Evolutionary conservation across 2,329 filamentous ascomycete species (phyloP), one percentile per base, ranked within the genome.

Genomic region (Cryphonectria radicalis): DNA sequence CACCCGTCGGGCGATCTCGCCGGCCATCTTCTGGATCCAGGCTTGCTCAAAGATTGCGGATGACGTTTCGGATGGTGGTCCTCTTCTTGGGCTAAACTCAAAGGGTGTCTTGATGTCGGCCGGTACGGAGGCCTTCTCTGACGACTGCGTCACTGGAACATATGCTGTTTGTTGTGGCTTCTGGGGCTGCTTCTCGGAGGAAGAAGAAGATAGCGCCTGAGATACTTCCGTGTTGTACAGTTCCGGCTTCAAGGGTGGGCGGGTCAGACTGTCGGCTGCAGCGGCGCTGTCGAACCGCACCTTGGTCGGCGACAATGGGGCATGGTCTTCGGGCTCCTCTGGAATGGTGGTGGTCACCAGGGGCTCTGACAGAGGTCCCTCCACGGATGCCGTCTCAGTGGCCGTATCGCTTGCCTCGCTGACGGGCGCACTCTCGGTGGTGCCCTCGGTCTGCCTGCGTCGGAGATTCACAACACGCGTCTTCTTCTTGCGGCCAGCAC

Each of bases 1-100:
- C 74, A 97, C 94, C 70, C 93, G 92, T 66, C 91, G 86, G 50
- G 94, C 94, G 76, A 98, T 95, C 81, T 98, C 96, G 74, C 91
- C 91, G 6, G 95, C 95, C 89, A 99, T 96, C 84, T 97, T 96
- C 84, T 92, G 90, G 82, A 96, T 92, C 92, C 93, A 96, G 3
- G 93, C 93, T 80, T 94, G 91, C 79, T 94, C 92, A 37, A 93
- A 84, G 65, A 94, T 93, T 40, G 87, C 85, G 0, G 87, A 87
- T 17, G 86, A 85, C 6, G 83, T 84, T 43, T 88, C 87, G 0
- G 85, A 86, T 74, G 77, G 77, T 72, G 79, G 78, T 77, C 76
- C 75, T 79, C 81, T 72, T 77, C 77, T 74, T 66, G 76, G 74
- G 13, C 76, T 75, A 19, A 78, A 76, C 73, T 77, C 75, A 66